Evolutionary conservation across 2,329 filamentous ascomycete species (phyloP).

Genomic region (Calonectria crousiana): DNA sequence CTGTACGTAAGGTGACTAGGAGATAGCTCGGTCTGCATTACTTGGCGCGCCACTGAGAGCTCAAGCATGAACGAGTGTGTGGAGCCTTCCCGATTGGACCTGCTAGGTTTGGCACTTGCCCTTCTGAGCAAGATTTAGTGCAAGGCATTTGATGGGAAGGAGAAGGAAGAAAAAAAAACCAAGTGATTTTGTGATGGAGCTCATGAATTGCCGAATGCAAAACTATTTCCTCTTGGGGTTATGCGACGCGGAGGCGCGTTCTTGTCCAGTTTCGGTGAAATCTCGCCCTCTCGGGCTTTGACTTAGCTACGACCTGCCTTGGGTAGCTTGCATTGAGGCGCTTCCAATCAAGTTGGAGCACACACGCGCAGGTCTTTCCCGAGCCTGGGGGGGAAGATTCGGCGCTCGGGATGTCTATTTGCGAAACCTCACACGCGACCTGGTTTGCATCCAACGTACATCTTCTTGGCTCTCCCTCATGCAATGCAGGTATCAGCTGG

Average conservation of each 20-base stretch:
- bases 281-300: slow-evolving; percentile 8
- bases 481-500: background rate
- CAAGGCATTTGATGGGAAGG: background rate
- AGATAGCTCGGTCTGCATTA: slow-evolving; percentile 10
- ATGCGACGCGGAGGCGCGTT: background rate
- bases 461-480: background rate
- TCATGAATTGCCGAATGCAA: background rate
- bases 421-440: background rate
- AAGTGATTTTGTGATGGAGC: background rate
- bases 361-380: background rate
- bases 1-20: background rate
- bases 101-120: slow-evolving; percentile 21
- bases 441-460: background rate
- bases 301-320: background rate
- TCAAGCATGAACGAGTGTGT: slow-evolving; percentile 25
- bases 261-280: slow-evolving; percentile 2
- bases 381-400: background rate
- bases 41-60: slow-evolving; percentile 24
- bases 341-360: background rate
- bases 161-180: background rate
- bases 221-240: slow-evolving; percentile 3
- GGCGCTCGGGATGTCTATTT: background rate
- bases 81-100: slow-evolving; percentile 24
- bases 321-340: background rate
- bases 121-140: background rate